Conservation (phyloP, 1,284 basidiomycete genomes). For the Cryptococcus floricola region DNA sequence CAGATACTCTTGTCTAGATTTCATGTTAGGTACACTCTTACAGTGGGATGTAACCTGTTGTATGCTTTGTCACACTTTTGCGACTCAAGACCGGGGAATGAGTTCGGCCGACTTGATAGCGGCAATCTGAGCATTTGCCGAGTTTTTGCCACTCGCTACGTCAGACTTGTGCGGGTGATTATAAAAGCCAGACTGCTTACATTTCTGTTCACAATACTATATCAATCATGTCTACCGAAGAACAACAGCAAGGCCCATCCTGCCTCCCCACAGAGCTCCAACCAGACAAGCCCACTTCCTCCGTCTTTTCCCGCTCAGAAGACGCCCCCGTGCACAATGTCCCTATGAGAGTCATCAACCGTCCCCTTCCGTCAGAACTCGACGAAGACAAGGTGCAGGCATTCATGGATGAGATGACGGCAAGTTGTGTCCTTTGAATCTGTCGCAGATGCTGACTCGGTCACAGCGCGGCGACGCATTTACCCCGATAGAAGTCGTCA, state of each 20-base stretch:
- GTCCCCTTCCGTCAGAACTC: slow-evolving; percentile 47
- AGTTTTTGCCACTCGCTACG: not conserved
- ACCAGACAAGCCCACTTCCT: slow-evolving; percentile 22
- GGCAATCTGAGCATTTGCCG: not conserved
- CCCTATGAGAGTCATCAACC: slow-evolving; percentile 47
- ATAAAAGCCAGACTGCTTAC: not conserved
- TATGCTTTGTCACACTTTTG: not conserved
- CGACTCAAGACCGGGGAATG: not conserved
- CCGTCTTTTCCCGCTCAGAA: slow-evolving; percentile 28
- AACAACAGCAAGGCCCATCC: not conserved
- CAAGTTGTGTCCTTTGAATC: slow-evolving; percentile 15
- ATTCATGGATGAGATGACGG: slow-evolving; percentile 50
- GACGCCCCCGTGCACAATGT: slow-evolving; percentile 38
- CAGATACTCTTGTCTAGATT: too few species aligned
- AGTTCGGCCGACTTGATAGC: not conserved
- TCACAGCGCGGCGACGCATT: slow-evolving; percentile 45
- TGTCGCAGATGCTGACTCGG: not conserved
- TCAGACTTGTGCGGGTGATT: not conserved
- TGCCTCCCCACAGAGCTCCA: slow-evolving; percentile 9
- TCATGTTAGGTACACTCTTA: too few species aligned
- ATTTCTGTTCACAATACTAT: not conserved
- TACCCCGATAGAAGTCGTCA: slow-evolving; percentile 50
- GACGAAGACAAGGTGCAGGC: slow-evolving; percentile 46
- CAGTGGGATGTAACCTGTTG: not conserved
- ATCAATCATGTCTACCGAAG: not conserved